phyloP scores from a whole-genome alignment of 2,329 filamentous ascomycete genomes.

The Calonectria pseudoreteaudii region DNA sequence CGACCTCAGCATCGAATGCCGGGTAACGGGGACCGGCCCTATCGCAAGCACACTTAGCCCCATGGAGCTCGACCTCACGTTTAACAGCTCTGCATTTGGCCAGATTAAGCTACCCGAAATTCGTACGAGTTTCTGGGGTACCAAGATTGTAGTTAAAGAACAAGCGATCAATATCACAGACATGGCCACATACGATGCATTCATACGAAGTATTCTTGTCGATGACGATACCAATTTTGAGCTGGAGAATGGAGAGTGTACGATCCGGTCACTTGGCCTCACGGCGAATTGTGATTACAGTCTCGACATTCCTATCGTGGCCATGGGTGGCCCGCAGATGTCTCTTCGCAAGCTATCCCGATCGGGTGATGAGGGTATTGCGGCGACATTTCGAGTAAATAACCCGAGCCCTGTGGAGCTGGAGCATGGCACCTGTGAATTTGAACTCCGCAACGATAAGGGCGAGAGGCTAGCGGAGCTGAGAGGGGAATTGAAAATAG shows the following conservation, averaged over 20 bases:
- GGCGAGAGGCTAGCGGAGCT: conserved; percentile 43
- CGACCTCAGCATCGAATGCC: conserved; percentile 43
- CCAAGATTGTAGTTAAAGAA: conserved; percentile 40
- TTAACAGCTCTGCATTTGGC: conserved; percentile 44
- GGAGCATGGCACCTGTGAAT: conserved; percentile 44
- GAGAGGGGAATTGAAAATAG: conserved; percentile 45
- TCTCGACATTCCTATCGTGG: conserved; percentile 44
- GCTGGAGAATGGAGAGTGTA: conserved; percentile 45
- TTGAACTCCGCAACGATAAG: conserved; percentile 45
- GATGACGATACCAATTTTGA: conserved; percentile 43
- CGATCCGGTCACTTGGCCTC: conserved; percentile 41
- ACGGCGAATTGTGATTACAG: conserved; percentile 39
- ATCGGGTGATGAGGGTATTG: conserved; percentile 29
- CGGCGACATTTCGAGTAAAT: conserved; percentile 37
- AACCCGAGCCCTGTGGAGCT: conserved; percentile 49
- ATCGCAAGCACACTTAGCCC: conserved; percentile 46
- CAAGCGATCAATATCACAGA: conserved; percentile 46
- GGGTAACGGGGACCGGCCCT: conserved; percentile 45
- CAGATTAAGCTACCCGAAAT: conserved; percentile 46
- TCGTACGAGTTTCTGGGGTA: conserved; percentile 43
- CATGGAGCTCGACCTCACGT: conserved; percentile 46
- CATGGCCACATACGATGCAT: conserved; percentile 43
- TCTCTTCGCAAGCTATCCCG: conserved; percentile 37
- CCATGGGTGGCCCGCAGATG: conserved; percentile 42
- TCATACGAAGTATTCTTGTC: conserved; percentile 46